These are phyloP conservation scores for Fusarium coffeatum DNA, from an alignment of 2,329 filamentous ascomycete species.

Conservation along the genomic window DNA sequence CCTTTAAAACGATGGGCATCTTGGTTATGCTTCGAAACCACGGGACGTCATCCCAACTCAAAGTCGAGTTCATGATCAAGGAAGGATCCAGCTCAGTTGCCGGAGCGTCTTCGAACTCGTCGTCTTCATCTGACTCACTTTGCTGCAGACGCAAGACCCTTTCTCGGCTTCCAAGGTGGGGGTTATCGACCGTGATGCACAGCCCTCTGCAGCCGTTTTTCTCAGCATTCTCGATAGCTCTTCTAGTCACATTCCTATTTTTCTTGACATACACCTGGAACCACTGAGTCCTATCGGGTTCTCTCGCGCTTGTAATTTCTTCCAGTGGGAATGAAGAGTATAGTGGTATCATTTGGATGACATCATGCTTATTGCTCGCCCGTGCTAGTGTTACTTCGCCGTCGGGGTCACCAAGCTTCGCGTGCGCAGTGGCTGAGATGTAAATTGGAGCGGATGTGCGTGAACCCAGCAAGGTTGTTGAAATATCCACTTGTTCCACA, in stretches of 20 bases:
- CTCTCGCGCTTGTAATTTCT: not conserved
- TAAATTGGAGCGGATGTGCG: constrained; percentile 13
- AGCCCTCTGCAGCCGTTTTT: constrained; percentile 13
- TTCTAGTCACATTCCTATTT: constrained; percentile 2
- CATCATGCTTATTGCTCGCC: constrained; percentile 13
- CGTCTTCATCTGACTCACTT: not conserved
- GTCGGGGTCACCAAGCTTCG: constrained; percentile 19
- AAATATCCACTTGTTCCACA: constrained; percentile 21
- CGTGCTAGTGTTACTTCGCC: constrained; percentile 16
- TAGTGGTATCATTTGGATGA: constrained; percentile 29
- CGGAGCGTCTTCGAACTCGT: constrained; percentile 18
- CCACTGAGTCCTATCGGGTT: constrained; percentile 5
- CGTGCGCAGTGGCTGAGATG: constrained; percentile 22
- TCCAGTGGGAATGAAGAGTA: constrained; percentile 17
- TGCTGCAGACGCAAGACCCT: constrained; percentile 11
- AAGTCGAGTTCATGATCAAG: constrained; percentile 68
- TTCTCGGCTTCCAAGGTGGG: constrained; percentile 25
- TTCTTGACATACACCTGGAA: constrained; percentile 31
- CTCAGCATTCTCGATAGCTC: constrained; percentile 18
- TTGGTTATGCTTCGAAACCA: constrained; percentile 91
- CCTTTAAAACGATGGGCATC: constrained; percentile 95
- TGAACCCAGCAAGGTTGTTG: constrained; percentile 10
- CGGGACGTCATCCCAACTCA: constrained; percentile 91
- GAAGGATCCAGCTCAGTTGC: constrained; percentile 30
- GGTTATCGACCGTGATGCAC: constrained; percentile 31